Base-by-base conservation (phyloP, 108 stramenopile species). In the Cyclotella baltica region DNA sequence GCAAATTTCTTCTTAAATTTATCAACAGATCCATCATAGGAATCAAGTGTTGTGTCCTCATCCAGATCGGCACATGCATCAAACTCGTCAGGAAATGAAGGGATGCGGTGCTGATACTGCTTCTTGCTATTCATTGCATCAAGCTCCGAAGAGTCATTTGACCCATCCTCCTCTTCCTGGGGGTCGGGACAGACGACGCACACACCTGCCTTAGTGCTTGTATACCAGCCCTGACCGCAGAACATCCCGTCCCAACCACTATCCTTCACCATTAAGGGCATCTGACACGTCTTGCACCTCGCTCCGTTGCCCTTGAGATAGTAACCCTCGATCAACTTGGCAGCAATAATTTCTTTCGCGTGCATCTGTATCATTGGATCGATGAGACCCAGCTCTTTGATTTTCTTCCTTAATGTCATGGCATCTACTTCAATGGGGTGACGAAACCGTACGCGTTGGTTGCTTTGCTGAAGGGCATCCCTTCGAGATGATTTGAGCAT, bases 191-290 rank as follows among this genome's bases (percentile, higher is more conserved):
- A 68, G 10, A 68, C 67, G 18, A 68, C 48, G 48, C 67, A 68
- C 51, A 68, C 51, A 16, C 67, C 67, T 20, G 13, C 22, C 8
- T 48, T 48, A 28, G 19, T 10, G 27, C 23, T 66, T 23, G 3
- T 22, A 66, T 48, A 66, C 46, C 46, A 43, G 13, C 46, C 22
- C 34, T 43, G 65, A 23, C 46, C 65, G 10, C 46, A 48, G 23
- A 66, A 66, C 28, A 47, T n/a, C 19, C 65, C 65, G 47, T 47
- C 43, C 46, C 65, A 47, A 1, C 25, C 65, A 16, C 51, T 50
- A 33, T 52, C 50, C 31, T 68, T 68, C 50, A 68, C 67, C 67
- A 68, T 68, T 16, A 68, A 31, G 10, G 67, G 67, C 67, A 68
- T 68, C 50, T 43, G 67, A 31, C 67, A 68, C 5, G 22, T 5